These are phyloP conservation scores for Massospora cicadina DNA, from an alignment of 371 early-diverging fungal species.

Conservation along the genomic window DNA sequence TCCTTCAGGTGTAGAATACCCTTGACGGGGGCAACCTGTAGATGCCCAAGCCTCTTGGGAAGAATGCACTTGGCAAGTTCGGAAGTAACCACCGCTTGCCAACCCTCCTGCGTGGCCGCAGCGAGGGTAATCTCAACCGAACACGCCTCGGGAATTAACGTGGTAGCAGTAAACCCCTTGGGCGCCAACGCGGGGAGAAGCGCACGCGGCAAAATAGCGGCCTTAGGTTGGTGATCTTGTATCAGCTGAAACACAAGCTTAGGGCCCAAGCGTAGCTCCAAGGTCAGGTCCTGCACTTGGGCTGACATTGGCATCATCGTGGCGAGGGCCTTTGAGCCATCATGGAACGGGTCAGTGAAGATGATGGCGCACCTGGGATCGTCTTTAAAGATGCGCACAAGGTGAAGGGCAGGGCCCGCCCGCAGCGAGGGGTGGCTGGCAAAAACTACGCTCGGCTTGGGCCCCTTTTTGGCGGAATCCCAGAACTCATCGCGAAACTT, in stretches of 20 bases:
- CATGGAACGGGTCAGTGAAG: conserved; percentile 19
- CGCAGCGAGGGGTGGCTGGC: conserved; percentile 30
- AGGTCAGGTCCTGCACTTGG: neutral
- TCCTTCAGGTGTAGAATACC: neutral
- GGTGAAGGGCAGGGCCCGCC: conserved; percentile 21
- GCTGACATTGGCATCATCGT: neutral
- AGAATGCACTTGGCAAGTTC: neutral
- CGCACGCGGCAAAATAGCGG: neutral
- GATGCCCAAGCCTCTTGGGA: neutral
- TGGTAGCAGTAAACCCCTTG: neutral
- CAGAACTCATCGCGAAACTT: conserved; percentile 16
- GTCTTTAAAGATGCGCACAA: conserved; percentile 24
- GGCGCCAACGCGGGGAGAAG: neutral
- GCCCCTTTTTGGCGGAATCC: conserved; percentile 17
- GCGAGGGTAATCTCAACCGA: neutral
- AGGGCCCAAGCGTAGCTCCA: neutral
- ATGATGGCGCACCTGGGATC: conserved; percentile 22
- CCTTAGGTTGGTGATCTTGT: neutral
- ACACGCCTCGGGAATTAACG: neutral
- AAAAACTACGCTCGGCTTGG: conserved; percentile 43
- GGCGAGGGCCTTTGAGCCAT: neutral
- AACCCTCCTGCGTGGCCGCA: neutral
- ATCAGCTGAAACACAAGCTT: neutral
- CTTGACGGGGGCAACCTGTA: neutral
- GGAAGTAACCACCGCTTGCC: neutral